Evolutionary conservation across 2,329 filamentous ascomycete genomes (phyloP), one percentile per base, ranked within the genome.

Genomic region (Xylaria sp.): DNA sequence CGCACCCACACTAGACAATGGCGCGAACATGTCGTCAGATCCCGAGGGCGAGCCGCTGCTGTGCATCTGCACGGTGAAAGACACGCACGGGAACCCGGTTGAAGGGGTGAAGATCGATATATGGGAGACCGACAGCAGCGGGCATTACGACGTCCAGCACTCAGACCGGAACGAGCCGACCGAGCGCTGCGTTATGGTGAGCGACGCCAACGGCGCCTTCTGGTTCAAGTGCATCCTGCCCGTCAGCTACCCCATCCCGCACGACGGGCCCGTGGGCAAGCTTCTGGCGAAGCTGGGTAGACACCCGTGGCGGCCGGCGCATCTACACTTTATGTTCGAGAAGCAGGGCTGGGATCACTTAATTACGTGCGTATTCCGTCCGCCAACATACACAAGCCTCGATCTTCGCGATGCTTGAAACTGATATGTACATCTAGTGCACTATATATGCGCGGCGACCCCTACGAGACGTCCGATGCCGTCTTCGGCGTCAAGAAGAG

Each of bases 291-390:
- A 78, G 70, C 73, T 95, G 69, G 82, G 84, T n/a, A 80, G 92
- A n/a, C 92, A 95, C 77, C 87, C 87, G 58, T 93, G 87, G 79
- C 79, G 92, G 54, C 92, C 91, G 1, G 85, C 87, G 19, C 91
- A 95, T 75, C 85, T 94, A 81, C 91, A 95, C 75, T 95, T 95
- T 71, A 95, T 96, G 90, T 93, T 96, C 77, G 86, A 89, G 73
- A 93, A 92, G 80, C 76, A 82, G 33, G 90, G 90, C 0, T 93
- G 85, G 78, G 92, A 96, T 79, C 85, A 89, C 73, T 77, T 96
- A 70, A 89, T 95, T 72, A 96, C 92, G 90, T 93, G 80, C 66
- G 88, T 87, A 9, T 33, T 10, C 15, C 19, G 4, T 25, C 19
- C 27, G 4, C 3, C 43, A 17, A 11, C 17, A 5, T n/a, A n/a